phyloP scores from a whole-genome alignment of 2,329 filamentous ascomycete species.

The Colletotrichum eremochloae region DNA sequence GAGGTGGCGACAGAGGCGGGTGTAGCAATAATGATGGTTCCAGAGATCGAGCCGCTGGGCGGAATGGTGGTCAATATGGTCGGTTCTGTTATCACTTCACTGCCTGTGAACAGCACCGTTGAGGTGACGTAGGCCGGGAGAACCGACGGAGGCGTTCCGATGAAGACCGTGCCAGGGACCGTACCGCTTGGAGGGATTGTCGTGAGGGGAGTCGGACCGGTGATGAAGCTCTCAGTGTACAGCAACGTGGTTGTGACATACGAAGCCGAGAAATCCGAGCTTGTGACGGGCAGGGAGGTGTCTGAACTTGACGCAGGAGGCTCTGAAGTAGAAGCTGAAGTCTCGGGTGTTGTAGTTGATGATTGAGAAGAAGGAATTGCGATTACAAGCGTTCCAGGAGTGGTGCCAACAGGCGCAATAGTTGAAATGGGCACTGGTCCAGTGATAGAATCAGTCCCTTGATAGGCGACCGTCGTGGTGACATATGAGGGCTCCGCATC shows the following conservation, averaged over 20 bases:
- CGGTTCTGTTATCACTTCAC: slow-evolving; percentile 5
- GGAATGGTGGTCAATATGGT: slow-evolving; percentile 21
- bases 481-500: not conserved
- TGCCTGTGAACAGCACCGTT: slow-evolving; percentile 14
- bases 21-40: slow-evolving; percentile 29
- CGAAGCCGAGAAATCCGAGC: not conserved
- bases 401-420: not conserved
- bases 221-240: slow-evolving; percentile 12
- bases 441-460: not conserved
- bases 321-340: not conserved
- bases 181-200: slow-evolving; percentile 29
- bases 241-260: slow-evolving; percentile 14
- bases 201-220: slow-evolving; percentile 3
- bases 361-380: not conserved
- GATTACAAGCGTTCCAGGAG: slow-evolving; percentile 9
- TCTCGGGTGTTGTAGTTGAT: not conserved
- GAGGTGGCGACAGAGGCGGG: slow-evolving; percentile 26
- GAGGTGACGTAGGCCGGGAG: slow-evolving; percentile 14
- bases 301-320: not conserved
- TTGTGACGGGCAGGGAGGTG: not conserved
- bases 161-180: not conserved
- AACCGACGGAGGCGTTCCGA: slow-evolving; percentile 8
- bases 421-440: slow-evolving; percentile 7
- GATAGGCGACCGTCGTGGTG: slow-evolving; percentile 13
- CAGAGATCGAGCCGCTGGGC: slow-evolving; percentile 22